Base-by-base conservation (phyloP, 2,329 filamentous ascomycete species). In the Coniochaeta sp. region DNA sequence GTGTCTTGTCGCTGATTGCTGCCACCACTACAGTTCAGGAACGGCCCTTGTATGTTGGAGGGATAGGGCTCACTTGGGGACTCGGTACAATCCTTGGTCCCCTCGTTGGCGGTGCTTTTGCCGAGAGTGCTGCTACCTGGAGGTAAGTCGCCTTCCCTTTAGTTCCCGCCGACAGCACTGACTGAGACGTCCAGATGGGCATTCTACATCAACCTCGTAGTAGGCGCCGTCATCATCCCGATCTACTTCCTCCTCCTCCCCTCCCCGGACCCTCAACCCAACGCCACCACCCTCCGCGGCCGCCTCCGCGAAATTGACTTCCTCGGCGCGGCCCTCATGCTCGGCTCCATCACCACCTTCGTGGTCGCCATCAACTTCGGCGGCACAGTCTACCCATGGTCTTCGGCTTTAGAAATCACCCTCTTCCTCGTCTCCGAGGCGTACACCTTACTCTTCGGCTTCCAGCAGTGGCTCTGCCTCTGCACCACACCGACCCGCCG, bases 141-240 rank as follows among this genome's bases (percentile, higher is more conserved):
- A 55, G 75, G 40, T 35, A 16, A 5, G 32, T 10, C n/a, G n/a
- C n/a, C n/a, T n/a, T n/a, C n/a, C n/a, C n/a, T n/a, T n/a, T n/a
- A n/a, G n/a, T n/a, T n/a, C 28, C 28, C n/a, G n/a, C n/a, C n/a
- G n/a, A n/a, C n/a, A 7, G 28, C 13, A 32, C n/a, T 14, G 12
- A 32, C 5, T 35, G 3, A n/a, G 3, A 16, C 10, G 5, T 10
- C 6, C 32, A 35, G 32, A 35, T 76, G 70, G 69, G 65, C 65
- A 0, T 77, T 77, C 52, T 84, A 84, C 57, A 75, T 83, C 65
- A 83, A 83, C 56, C 66, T 83, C 1, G 63, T 76, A 42, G 69
- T 76, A 0, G 78, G 65, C 7, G 72, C 57, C 27, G 60, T 69
- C 32, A 56, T 58, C 7, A 52, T 54, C 0, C 64, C 64, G 0